phyloP scores from a whole-genome alignment of 352 stramenopile species.

The Globisporangium emineosum region DNA sequence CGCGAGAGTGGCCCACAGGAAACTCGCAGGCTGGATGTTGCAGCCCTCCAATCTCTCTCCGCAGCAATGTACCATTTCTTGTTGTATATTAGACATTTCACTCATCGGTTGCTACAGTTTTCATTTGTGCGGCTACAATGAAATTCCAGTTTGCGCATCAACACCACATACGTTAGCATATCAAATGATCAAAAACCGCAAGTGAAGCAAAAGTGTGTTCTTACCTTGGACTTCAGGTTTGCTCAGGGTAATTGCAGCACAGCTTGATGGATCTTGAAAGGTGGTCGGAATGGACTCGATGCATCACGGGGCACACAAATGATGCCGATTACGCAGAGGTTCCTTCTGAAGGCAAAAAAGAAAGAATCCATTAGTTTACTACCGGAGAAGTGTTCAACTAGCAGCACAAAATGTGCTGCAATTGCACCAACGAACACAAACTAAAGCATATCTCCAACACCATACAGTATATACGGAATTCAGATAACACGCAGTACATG shows the following conservation, averaged over 20 bases:
- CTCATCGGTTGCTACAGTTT: conserved; percentile 1
- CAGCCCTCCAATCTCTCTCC: background rate
- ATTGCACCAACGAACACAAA: background rate
- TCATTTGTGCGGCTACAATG: background rate
- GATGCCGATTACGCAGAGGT: background rate
- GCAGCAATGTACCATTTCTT: background rate
- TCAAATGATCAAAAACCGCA: background rate
- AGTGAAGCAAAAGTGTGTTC: background rate
- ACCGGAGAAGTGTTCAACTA: background rate
- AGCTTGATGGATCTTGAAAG: background rate
- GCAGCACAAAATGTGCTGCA: background rate
- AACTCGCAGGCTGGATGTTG: background rate
- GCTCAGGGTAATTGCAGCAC: conserved; percentile 1
- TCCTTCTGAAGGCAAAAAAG: background rate
- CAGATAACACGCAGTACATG: conserved; percentile 10
- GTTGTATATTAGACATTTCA: conserved; percentile 3
- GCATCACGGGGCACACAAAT: background rate
- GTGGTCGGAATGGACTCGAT: background rate
- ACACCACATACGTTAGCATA: background rate
- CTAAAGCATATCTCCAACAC: background rate
- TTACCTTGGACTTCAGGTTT: background rate
- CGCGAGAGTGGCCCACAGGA: background rate
- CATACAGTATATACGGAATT: conserved; percentile 7
- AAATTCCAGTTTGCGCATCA: background rate
- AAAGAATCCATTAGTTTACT: conserved; percentile 3